Conservation (phyloP, 768 basidiomycete species). For the Lactifluus piperatus region DNA sequence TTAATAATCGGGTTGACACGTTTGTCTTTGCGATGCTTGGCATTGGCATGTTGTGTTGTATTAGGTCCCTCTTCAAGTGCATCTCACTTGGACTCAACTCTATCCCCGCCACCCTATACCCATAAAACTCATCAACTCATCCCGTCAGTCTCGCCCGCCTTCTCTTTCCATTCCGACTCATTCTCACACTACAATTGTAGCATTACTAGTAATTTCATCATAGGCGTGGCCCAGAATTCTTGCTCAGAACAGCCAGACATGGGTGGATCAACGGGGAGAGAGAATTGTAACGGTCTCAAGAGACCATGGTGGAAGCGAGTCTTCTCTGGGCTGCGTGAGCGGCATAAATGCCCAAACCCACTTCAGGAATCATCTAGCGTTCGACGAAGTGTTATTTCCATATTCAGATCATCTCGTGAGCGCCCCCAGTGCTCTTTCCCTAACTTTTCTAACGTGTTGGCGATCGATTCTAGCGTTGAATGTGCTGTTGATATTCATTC, state of each 20-base stretch:
- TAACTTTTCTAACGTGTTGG: not conserved
- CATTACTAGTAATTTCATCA: not conserved
- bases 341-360: constrained; percentile 17
- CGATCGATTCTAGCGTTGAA: constrained; percentile 46
- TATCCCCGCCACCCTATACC: not conserved
- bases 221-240: not conserved
- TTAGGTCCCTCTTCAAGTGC: not conserved
- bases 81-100: not conserved
- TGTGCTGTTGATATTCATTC: constrained; percentile 61
- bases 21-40: not conserved
- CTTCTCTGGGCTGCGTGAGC: not conserved
- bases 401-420: constrained; percentile 52
- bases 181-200: not conserved
- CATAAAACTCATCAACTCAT: not conserved
- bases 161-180: not conserved
- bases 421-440: not conserved
- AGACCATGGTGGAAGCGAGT: not conserved
- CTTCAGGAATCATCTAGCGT: constrained; percentile 39
- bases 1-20: no score
- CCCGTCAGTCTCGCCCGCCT: not conserved
- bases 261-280: not conserved
- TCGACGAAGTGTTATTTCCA: constrained; percentile 41
- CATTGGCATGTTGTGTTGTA: no score
- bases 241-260: not conserved
- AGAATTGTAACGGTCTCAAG: not conserved